Conservation (phyloP, 352 stramenopile species). For the Phytophthora kernoviae region DNA sequence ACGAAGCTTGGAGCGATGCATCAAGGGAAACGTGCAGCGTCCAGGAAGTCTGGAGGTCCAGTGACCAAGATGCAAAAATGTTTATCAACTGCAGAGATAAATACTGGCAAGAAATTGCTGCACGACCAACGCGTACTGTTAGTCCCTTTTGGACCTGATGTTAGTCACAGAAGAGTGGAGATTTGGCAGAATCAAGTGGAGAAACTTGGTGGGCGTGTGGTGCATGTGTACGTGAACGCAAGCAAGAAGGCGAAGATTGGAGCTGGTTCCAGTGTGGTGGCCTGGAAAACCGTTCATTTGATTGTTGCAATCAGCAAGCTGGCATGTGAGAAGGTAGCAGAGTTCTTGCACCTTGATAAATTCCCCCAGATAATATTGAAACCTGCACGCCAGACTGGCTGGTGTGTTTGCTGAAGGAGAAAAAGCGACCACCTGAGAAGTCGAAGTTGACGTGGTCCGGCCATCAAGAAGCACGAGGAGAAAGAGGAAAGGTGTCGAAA, state of each 20-base stretch:
- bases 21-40: conserved; percentile 20
- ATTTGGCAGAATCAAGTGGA: conserved; percentile 66
- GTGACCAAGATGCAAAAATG: conserved; percentile 33
- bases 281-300: conserved; percentile 53
- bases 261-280: conserved; percentile 9
- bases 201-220: conserved; percentile 53
- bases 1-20: conserved; percentile 31
- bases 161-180: conserved; percentile 66
- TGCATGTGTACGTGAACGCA: conserved; percentile 20
- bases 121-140: conserved; percentile 49
- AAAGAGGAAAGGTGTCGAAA: conserved; percentile 32
- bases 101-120: conserved; percentile 28
- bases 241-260: conserved; percentile 6
- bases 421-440: conserved; percentile 32
- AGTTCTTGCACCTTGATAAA: conserved; percentile 32
- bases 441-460: conserved; percentile 45
- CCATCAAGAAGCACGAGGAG: conserved; percentile 32
- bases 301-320: conserved; percentile 54
- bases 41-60: conserved; percentile 26
- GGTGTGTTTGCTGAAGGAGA: conserved; percentile 52
- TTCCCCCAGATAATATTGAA: conserved; percentile 43
- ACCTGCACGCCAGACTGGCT: conserved; percentile 73
- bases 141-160: conserved; percentile 59
- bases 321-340: conserved; percentile 34
- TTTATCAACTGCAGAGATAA: background rate